phyloP scores from a whole-genome alignment of 2,329 filamentous ascomycete genomes.

The Ceratocystis alfenasii region DNA sequence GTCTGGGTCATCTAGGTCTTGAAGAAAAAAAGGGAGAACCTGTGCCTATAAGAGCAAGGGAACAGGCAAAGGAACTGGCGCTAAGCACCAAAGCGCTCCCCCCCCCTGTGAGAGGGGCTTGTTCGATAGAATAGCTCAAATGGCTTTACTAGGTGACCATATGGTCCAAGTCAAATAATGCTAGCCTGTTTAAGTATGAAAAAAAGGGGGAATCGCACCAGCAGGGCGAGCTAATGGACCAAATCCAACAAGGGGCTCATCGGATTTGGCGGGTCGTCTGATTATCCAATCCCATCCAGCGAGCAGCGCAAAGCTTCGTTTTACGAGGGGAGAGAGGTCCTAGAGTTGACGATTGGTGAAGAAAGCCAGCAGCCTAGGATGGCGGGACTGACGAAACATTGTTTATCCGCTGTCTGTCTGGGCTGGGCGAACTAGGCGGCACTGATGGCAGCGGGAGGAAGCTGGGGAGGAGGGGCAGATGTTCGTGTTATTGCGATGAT shows the following conservation, averaged over 20 bases:
- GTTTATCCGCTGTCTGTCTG: background rate
- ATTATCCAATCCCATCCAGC: background rate
- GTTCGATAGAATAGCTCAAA: background rate
- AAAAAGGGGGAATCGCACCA: background rate
- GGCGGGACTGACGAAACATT: background rate
- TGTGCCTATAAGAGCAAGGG: constrained; percentile 10
- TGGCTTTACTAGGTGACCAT: background rate
- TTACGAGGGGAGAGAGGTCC: background rate
- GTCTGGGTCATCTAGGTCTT: background rate
- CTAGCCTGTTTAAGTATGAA: background rate
- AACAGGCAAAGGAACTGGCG: background rate
- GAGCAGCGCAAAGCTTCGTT: background rate
- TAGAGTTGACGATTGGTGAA: background rate
- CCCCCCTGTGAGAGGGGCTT: background rate
- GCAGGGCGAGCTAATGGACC: background rate
- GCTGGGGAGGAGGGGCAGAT: background rate
- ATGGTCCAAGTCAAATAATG: background rate
- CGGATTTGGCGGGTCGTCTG: background rate
- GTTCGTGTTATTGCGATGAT: background rate
- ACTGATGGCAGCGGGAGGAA: constrained; percentile 9
- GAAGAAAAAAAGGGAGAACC: background rate
- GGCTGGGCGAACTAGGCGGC: background rate
- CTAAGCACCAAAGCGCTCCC: background rate
- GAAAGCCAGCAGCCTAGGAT: background rate
- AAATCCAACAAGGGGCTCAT: background rate